phyloP scores from a whole-genome alignment of 2,329 filamentous ascomycete genomes.

The Lachnellula suecica region DNA sequence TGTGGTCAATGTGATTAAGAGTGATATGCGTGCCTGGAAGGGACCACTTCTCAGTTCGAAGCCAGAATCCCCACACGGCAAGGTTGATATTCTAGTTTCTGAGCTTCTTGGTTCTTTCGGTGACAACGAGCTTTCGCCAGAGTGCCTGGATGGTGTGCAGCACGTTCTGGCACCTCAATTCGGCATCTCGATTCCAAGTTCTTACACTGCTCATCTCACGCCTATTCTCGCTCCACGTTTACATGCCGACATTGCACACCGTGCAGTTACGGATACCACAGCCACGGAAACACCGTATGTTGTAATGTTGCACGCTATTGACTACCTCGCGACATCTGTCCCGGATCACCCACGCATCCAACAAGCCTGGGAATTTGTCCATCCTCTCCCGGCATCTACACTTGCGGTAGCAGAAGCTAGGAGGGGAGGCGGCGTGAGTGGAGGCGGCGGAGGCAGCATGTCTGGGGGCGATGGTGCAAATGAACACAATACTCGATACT shows the following conservation, averaged over 20 bases:
- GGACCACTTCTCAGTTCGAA: constrained; percentile 59
- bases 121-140: constrained; percentile 94
- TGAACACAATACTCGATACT: constrained; percentile 85
- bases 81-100: constrained; percentile 90
- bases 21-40: constrained; percentile 96
- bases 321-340: constrained; percentile 71
- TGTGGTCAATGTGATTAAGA: constrained; percentile 84
- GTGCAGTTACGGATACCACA: constrained; percentile 59
- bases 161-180: constrained; percentile 75
- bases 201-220: constrained; percentile 91
- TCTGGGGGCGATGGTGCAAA: constrained; percentile 78
- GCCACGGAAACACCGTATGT: constrained; percentile 94
- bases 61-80: constrained; percentile 50
- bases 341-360: constrained; percentile 65
- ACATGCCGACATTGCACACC: constrained; percentile 73
- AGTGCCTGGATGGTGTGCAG: constrained; percentile 95
- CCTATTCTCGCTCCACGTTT: constrained; percentile 87
- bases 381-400: constrained; percentile 64
- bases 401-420: constrained; percentile 56
- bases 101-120: constrained; percentile 94
- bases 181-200: constrained; percentile 90
- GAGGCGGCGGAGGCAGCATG: constrained; percentile 71
- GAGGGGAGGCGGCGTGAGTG: constrained; percentile 62
- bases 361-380: constrained; percentile 76
- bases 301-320: constrained; percentile 85